These are phyloP conservation scores for Zalaria sp. DNA, from an alignment of 2,329 filamentous ascomycete genomes.

Conservation along the genomic window DNA sequence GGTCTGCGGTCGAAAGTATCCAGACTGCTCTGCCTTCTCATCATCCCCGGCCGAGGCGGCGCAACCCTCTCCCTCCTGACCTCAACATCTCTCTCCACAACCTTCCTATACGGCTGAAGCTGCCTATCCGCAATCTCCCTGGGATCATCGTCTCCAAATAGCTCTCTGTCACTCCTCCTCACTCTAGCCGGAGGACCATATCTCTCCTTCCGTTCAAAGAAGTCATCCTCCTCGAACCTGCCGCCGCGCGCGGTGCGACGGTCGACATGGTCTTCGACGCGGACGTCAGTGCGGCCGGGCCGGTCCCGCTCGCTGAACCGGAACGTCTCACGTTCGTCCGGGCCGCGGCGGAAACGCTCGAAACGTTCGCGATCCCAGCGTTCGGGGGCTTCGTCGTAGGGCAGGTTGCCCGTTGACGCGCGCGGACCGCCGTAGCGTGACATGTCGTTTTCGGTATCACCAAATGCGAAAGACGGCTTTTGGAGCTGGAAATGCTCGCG, in stretches of 20 bases:
- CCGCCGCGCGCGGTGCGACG: conserved; percentile 14
- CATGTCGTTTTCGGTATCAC: neutral
- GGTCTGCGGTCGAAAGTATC: conserved; percentile 80
- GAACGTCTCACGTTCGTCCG: conserved; percentile 28
- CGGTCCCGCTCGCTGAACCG: conserved; percentile 23
- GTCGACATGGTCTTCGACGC: conserved; percentile 25
- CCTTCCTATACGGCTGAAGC: conserved; percentile 42
- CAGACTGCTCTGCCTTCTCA: conserved; percentile 75
- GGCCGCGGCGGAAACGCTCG: conserved; percentile 25
- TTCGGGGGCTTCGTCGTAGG: conserved; percentile 28
- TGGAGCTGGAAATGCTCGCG: too few relatives aligned
- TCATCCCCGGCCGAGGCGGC: conserved; percentile 48
- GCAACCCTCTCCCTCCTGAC: conserved; percentile 30
- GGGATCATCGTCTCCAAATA: conserved; percentile 32
- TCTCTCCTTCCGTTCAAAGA: conserved; percentile 32
- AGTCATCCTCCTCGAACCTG: conserved; percentile 39
- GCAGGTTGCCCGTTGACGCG: conserved; percentile 27
- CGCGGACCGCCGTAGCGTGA: conserved; percentile 3
- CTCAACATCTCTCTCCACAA: conserved; percentile 40
- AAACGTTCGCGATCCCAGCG: conserved; percentile 38
- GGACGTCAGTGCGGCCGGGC: conserved; percentile 25
- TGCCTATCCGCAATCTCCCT: conserved; percentile 35
- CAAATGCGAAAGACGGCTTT: too few relatives aligned
- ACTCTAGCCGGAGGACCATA: conserved; percentile 16
- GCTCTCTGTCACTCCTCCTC: conserved; percentile 25